Evolutionary conservation across 108 stramenopile genomes (phyloP), one percentile per base, ranked within the genome.

Genomic region (Nannochloropsis gaditana): DNA sequence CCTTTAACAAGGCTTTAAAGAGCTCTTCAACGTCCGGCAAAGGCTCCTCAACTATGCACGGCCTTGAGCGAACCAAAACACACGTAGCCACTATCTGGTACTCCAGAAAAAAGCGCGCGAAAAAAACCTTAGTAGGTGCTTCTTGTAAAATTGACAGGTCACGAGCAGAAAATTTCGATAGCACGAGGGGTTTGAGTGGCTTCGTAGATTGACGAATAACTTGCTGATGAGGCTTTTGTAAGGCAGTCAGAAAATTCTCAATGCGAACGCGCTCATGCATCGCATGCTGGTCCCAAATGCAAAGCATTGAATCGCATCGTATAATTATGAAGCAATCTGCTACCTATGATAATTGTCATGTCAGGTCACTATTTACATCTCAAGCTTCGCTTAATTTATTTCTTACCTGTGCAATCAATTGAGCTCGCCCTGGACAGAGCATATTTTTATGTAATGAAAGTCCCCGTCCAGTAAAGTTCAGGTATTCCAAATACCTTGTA

Each of bases 61-160:
- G 59, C 59, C 59, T 15, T n/a, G 59, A n/a, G 59, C 59, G 59
- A 8, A 73, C 59, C n/a, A 73, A 73, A n/a, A 73, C 59, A 73
- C 19, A 5, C 2, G 59, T 73, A 15, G 15, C n/a, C 15, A 73
- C n/a, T 4, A 73, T 15, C n/a, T 73, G 59, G 59, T 6, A 73
- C 15, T 73, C 59, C 15, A 73, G 2, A n/a, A 4, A 73, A 73
- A 73, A 73, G n/a, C 59, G 59, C 19, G 4, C n/a, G 59, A 73
- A n/a, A 6, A 73, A 73, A n/a, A 2, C 59, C 15, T n/a, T 15
- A 4, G 59, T 73, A 2, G 59, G 15, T 4, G 59, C 19, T 73
- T 73, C 8, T 15, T n/a, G 59, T n/a, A 73, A n/a, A n/a, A 73
- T 15, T 73, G 15, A 15, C 59, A 73, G 59, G 59, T 73, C 59